phyloP scores from a whole-genome alignment of 305 asterid species.

The Ruellia speciosa region DNA sequence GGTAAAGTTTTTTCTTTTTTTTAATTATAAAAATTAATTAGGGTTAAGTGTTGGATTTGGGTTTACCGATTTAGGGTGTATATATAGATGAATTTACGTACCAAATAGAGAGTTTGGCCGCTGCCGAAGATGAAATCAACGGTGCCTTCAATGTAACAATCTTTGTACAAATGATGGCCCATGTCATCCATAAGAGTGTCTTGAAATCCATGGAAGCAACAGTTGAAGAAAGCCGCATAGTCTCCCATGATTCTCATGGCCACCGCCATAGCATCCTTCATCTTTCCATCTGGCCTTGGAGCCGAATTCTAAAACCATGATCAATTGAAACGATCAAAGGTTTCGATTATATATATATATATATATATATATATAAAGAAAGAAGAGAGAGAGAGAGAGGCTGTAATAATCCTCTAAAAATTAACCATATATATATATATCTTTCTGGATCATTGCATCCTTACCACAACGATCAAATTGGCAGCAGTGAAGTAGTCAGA shows the following conservation, averaged over 20 bases:
- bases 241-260: conserved; percentile 48
- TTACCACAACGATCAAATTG: conserved; percentile 43
- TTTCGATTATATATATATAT: too few species aligned
- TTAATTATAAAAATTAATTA: too few species aligned
- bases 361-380: too few species aligned
- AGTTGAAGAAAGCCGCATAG: conserved; percentile 50
- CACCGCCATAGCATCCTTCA: conserved; percentile 42
- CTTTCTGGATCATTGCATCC: not conserved
- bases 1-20: too few species aligned
- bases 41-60: too few species aligned
- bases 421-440: not conserved
- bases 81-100: conserved; percentile 5
- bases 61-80: not conserved
- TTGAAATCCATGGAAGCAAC: conserved; percentile 62
- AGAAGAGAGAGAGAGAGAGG: too few species aligned
- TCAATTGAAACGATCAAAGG: too few species aligned
- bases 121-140: conserved; percentile 76
- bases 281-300: conserved; percentile 51
- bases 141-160: conserved; percentile 78
- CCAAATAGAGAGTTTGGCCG: conserved; percentile 64
- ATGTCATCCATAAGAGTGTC: conserved; percentile 63
- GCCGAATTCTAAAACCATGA: conserved; percentile 45
- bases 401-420: too few species aligned
- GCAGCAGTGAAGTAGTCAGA: conserved; percentile 47
- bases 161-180: conserved; percentile 67